Percentiles rank a stretch among this genome's conserved stretches.
phyloP scores from a whole-genome alignment of 2,329 filamentous ascomycete species.

The Helicocarpus griseus region DNA sequence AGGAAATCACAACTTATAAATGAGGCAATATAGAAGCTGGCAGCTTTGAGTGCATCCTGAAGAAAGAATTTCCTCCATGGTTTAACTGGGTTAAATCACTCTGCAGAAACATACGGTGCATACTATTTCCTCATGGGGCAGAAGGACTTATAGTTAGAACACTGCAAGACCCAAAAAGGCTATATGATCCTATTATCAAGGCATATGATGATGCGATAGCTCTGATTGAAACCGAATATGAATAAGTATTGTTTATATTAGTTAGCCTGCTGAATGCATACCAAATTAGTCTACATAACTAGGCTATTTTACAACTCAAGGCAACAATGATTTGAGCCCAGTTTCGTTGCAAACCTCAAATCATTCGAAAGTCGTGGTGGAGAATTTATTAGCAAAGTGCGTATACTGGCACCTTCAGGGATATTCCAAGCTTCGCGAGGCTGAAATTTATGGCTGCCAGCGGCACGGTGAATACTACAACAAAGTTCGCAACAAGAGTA shows the following conservation, averaged over 20 bases:
- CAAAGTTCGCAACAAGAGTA: too few species aligned
- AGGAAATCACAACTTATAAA: constrained; percentile 17
- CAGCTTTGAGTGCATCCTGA: constrained; percentile 17
- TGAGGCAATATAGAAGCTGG: constrained; percentile 11
- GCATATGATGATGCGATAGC: constrained; percentile 13
- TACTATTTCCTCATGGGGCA: constrained; percentile 12
- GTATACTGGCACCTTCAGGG: too few species aligned
- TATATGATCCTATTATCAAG: constrained; percentile 15
- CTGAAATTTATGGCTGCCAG: too few species aligned
- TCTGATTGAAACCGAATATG: neutral
- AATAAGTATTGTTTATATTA: constrained; percentile 2
- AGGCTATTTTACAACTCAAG: too few species aligned
- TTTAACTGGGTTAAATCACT: constrained; percentile 18
- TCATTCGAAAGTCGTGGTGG: too few species aligned
- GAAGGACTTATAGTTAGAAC: constrained; percentile 10
- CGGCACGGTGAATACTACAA: too few species aligned
- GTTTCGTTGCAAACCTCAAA: too few species aligned
- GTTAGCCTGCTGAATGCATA: neutral
- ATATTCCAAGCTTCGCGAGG: too few species aligned
- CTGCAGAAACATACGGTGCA: constrained; percentile 14
- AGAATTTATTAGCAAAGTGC: too few species aligned
- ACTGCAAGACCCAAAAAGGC: constrained; percentile 9
- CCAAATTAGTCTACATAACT: too few species aligned
- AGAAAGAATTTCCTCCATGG: constrained; percentile 17
- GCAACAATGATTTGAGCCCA: too few species aligned